Evolutionary conservation across 2,329 filamentous ascomycete genomes (phyloP).

Genomic region (Hyphodiscus sp.): DNA sequence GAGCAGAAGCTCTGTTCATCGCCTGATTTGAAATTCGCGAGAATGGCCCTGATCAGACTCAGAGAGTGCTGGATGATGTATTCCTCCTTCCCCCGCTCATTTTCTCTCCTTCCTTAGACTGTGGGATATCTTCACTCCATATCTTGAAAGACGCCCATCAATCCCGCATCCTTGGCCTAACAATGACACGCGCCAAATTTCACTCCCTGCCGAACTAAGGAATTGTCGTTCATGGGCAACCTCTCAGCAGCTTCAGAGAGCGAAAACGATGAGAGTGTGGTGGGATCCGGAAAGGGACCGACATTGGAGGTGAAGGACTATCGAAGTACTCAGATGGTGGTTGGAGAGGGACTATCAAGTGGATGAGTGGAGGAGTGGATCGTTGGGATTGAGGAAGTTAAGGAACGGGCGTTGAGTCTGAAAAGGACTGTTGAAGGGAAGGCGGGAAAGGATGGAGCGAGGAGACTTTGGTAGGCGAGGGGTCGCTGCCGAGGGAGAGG

Average conservation of each 20-base stretch:
- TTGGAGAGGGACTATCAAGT: conserved; percentile 40
- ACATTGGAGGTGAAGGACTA: conserved; percentile 39
- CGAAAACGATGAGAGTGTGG: conserved; percentile 45
- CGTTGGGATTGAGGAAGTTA: conserved; percentile 51
- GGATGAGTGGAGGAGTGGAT: conserved; percentile 47
- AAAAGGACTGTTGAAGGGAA: conserved; percentile 40
- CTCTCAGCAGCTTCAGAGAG: conserved; percentile 17
- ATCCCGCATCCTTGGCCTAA: conserved; percentile 49
- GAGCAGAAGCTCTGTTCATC: conserved; percentile 47
- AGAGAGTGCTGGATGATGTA: conserved; percentile 56
- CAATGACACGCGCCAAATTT: conserved; percentile 46
- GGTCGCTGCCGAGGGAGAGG: conserved; percentile 40
- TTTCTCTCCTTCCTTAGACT: background rate
- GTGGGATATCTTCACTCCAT: too few relatives aligned
- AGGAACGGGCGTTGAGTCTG: conserved; percentile 24
- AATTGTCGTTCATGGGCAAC: conserved; percentile 31
- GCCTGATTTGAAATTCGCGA: conserved; percentile 42
- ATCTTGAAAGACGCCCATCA: conserved; percentile 47
- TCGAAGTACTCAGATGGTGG: conserved; percentile 56
- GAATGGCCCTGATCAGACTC: conserved; percentile 63
- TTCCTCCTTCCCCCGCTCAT: background rate
- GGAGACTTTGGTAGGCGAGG: conserved; percentile 29
- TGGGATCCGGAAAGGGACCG: conserved; percentile 54
- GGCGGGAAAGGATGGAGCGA: conserved; percentile 32
- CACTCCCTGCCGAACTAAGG: conserved; percentile 36